Base-by-base conservation (phyloP, 805 yeast genomes). In the Teunomyces cretensis region DNA sequence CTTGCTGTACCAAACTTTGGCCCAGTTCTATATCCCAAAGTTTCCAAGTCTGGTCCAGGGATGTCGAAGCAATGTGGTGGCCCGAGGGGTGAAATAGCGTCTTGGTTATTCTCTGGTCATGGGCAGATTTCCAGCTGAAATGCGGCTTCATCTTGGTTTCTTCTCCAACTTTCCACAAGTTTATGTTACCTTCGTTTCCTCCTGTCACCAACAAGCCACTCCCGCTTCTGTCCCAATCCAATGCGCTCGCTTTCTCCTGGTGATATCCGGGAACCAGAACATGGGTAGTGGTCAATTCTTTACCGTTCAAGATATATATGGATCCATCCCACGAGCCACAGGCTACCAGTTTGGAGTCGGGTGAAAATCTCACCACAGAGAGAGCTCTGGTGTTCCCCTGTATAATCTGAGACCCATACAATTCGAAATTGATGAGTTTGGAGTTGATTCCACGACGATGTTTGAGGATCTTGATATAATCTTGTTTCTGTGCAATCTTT, bases 301-400 rank as follows among this genome's bases (percentile, higher is more conserved):
- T 54, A 2, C 62, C 52, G 37, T 75, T 61, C n/a, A 85, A 33
- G 1, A 88, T 49, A 48, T 74, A 76, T 4, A 88, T 53, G 22
- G 73, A 72, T 3, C 97, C 97, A 49, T 83, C 80, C 97, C 98
- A 92, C 30, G 94, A 86, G 0, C 90, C 94, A 11, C 81, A 70
- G 0, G 88, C 85, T 2, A 87, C 62, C 2, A 50, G 42, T 1
- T 54, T 35, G 3, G 67, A 61, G 42, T 68, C 58, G 0, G 67
- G 63, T 4, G 80, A 70, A 46, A 79, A 70, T 6, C 79, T 54
- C 0, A 83, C 79, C 2, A 71, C 60, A 0, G 96, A 83, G 0
- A 86, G 73, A 3, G 96, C 88, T 46, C 97, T 69, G 2, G 75
- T 70, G 15, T 87, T 81, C 9, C 67, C 66, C 32, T 58, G 57